Evolutionary conservation across 331 rosid species (phyloP).

Genomic region (Quercus lobata): DNA sequence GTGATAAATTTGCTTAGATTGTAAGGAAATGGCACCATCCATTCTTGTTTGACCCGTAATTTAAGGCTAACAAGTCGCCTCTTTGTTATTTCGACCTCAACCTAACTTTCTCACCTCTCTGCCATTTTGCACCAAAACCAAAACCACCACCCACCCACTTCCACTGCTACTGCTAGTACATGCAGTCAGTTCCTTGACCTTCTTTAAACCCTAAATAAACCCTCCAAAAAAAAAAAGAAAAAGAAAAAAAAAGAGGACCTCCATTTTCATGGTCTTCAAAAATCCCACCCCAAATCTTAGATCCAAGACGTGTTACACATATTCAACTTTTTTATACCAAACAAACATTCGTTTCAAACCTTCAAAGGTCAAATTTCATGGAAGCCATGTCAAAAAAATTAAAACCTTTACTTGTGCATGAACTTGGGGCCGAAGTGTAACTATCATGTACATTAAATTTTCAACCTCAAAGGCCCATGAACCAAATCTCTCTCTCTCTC

Average conservation of each 20-base stretch:
- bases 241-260: neutral
- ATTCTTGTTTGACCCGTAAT: slow-evolving; percentile 94
- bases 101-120: slow-evolving; percentile 25
- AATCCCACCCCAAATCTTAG: neutral
- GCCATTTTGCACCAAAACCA: slow-evolving; percentile 21
- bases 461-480: neutral
- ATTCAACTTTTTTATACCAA: slow-evolving; percentile 8
- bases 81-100: slow-evolving; percentile 65
- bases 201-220: neutral
- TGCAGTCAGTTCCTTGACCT: neutral
- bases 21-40: slow-evolving; percentile 68
- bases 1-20: slow-evolving; percentile 52
- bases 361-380: neutral
- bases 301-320: slow-evolving; percentile 7
- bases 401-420: neutral
- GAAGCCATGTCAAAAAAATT: neutral
- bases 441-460: neutral
- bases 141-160: slow-evolving; percentile 11
- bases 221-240: neutral
- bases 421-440: slow-evolving; percentile 4
- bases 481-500: too few relatives aligned
- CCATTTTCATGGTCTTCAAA: neutral
- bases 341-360: slow-evolving; percentile 29
- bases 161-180: neutral
- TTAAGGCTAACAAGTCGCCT: slow-evolving; percentile 66